Percentiles rank a stretch among this genome's conserved stretches.
These are phyloP conservation scores for Mycena chlorophos DNA, from an alignment of 768 basidiomycete species.

Conservation along the genomic window DNA sequence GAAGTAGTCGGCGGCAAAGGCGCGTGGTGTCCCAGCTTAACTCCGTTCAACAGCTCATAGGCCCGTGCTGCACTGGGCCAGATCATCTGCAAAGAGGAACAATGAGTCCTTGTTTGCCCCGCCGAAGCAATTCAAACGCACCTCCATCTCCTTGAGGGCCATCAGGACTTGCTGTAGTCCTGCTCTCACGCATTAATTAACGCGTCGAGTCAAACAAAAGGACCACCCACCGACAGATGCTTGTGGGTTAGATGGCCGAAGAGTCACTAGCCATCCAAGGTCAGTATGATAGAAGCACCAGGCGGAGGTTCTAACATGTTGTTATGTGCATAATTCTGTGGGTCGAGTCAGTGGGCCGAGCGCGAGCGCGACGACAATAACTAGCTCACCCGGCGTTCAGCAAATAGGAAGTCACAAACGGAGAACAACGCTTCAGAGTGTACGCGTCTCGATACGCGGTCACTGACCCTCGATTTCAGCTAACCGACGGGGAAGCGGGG, in stretches of 20 bases:
- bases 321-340: constrained; percentile 77
- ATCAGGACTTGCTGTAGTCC: constrained; percentile 59
- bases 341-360: constrained; percentile 18
- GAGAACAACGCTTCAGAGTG: constrained; percentile 57
- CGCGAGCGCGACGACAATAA: constrained; percentile 32
- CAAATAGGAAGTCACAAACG: constrained; percentile 69
- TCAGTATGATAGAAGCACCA: constrained; percentile 14
- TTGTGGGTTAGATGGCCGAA: constrained; percentile 71
- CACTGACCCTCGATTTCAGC: constrained; percentile 37
- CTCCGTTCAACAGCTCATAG: constrained; percentile 67
- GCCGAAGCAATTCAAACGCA: constrained; percentile 29
- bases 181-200: not conserved
- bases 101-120: constrained; percentile 1
- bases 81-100: constrained; percentile 47
- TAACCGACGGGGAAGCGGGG: constrained; percentile 1
- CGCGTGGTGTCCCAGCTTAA: constrained; percentile 51
- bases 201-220: not conserved
- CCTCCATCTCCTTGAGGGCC: constrained; percentile 69
- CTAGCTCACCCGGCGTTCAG: constrained; percentile 78
- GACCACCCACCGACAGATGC: constrained; percentile 50
- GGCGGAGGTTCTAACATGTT: constrained; percentile 49
- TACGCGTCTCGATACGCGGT: constrained; percentile 61
- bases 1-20: constrained; percentile 36
- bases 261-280: constrained; percentile 50
- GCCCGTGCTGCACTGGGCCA: constrained; percentile 74